phyloP scores from a whole-genome alignment of 176 grass and related monocot species.

The Triticum turgidum region DNA sequence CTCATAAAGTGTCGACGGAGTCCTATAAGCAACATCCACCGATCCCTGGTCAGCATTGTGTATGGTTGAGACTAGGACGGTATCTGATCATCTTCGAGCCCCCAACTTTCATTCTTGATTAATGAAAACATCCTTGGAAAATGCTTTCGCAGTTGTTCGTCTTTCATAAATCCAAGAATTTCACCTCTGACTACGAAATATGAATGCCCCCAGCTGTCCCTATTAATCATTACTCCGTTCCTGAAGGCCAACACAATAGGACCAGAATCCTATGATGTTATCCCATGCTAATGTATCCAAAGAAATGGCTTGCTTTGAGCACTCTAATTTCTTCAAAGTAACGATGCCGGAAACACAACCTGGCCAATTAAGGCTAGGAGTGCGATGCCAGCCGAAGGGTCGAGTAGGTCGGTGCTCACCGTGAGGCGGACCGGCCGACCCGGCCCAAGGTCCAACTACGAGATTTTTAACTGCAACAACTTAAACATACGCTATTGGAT shows the following conservation, averaged over 20 bases:
- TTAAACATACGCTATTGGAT: too few relatives aligned
- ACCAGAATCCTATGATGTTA: conserved; percentile 45
- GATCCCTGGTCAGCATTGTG: conserved; percentile 57
- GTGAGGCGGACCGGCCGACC: too few relatives aligned
- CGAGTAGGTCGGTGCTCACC: too few relatives aligned
- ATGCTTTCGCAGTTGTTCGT: conserved; percentile 78
- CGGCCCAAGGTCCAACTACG: too few relatives aligned
- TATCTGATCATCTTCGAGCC: conserved; percentile 70
- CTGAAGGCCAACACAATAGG: too few relatives aligned
- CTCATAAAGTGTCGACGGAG: too few relatives aligned
- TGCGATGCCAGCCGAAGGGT: too few relatives aligned
- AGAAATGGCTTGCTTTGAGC: conserved; percentile 34
- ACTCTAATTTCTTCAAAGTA: not conserved
- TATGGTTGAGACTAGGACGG: conserved; percentile 81
- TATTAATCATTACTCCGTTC: not conserved
- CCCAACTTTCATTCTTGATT: conserved; percentile 76
- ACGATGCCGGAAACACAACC: too few relatives aligned
- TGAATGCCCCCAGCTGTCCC: conserved; percentile 37
- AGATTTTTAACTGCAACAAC: too few relatives aligned
- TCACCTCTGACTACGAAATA: conserved; percentile 47
- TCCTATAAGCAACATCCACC: too few relatives aligned
- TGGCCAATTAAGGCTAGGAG: too few relatives aligned
- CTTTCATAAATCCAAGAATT: conserved; percentile 93
- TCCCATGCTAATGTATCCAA: conserved; percentile 56
- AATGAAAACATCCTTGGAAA: conserved; percentile 84